Evolutionary conservation across 1,284 basidiomycete species (phyloP), one percentile per base, ranked within the genome.

Genomic region (Pyrrhoderma noxium): DNA sequence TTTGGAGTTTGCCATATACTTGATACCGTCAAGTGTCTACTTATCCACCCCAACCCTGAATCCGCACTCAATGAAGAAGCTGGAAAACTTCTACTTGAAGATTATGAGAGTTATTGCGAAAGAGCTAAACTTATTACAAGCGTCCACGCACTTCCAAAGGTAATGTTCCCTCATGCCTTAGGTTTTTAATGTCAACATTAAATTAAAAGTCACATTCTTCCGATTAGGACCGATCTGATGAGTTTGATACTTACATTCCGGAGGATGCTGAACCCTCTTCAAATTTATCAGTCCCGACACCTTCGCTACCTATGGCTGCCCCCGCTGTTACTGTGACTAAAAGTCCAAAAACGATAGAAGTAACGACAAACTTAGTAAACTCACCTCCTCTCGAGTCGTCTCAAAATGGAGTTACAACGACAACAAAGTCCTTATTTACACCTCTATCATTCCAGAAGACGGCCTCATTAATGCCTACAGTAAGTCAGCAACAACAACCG

Each of bases 31-130:
- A 94, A 93, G 66, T 96, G 94, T 63, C 79, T 98, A 31, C 77
- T 98, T 56, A 96, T 98, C 60, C 92, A 92, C 62, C 94, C 94
- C 11, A 97, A 97, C 64, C 90, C 94, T 16, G 94, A 97, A 66
- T 93, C 89, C 13, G 93, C 94, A 0, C 72, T 98, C 50, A 91
- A 97, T 65, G 93, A 96, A 64, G 92, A 95, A 66, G 92, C 93
- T 0, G 92, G 92, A 14, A 93, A 93, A 65, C 74, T 95, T 51
- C 68, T 97, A 45, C 72, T 94, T 45, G 93, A 95, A 64, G 84
- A 93, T 61, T 93, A 93, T 65, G 79, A 85, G 40, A 86, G 80
- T 60, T 95, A 93, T 61, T 90, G 81, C 66, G 78, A 82, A 49
- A 78, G 89, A 42, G 89, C 89, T 14, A 80, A 75, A 62, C 72